Percentiles rank a stretch among this genome's conserved stretches.
Conservation (phyloP, 768 basidiomycete genomes). For the Suillus subluteus region DNA sequence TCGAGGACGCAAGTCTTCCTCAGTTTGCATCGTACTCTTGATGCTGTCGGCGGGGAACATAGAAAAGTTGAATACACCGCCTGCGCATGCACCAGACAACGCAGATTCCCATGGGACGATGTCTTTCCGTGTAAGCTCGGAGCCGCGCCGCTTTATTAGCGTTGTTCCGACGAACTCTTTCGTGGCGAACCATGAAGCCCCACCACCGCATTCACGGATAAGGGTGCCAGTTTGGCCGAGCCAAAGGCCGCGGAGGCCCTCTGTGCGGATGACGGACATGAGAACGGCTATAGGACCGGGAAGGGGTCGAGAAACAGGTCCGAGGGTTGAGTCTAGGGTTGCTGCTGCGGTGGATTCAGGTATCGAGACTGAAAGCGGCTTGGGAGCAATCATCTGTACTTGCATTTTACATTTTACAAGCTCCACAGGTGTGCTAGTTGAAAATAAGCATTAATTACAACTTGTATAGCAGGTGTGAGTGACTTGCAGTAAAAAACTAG, state of each 20-base stretch:
- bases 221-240: slow-evolving; percentile 93
- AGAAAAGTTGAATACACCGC: slow-evolving; percentile 83
- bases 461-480: neutral
- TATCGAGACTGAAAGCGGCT: slow-evolving; percentile 19
- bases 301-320: slow-evolving; percentile 34
- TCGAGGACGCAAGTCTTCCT: slow-evolving; percentile 77
- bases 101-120: slow-evolving; percentile 83
- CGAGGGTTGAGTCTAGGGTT: slow-evolving; percentile 12
- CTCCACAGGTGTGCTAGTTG: slow-evolving; percentile 83
- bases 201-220: slow-evolving; percentile 91
- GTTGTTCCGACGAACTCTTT: slow-evolving; percentile 76
- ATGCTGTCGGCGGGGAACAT: slow-evolving; percentile 95
- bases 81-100: slow-evolving; percentile 84
- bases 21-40: slow-evolving; percentile 94
- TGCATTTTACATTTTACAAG: slow-evolving; percentile 98
- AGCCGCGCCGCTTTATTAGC: slow-evolving; percentile 57
- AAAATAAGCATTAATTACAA: neutral
- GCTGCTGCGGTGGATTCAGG: slow-evolving; percentile 20
- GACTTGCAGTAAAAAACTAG: slow-evolving; percentile 86
- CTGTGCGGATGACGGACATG: slow-evolving; percentile 58
- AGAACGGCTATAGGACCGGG: slow-evolving; percentile 80
- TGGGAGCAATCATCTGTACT: slow-evolving; percentile 77
- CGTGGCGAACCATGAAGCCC: slow-evolving; percentile 87
- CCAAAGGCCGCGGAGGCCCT: slow-evolving; percentile 91
- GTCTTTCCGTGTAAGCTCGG: slow-evolving; percentile 42